phyloP scores from a whole-genome alignment of 305 asterid species.

The Fraxinus paxiana region DNA sequence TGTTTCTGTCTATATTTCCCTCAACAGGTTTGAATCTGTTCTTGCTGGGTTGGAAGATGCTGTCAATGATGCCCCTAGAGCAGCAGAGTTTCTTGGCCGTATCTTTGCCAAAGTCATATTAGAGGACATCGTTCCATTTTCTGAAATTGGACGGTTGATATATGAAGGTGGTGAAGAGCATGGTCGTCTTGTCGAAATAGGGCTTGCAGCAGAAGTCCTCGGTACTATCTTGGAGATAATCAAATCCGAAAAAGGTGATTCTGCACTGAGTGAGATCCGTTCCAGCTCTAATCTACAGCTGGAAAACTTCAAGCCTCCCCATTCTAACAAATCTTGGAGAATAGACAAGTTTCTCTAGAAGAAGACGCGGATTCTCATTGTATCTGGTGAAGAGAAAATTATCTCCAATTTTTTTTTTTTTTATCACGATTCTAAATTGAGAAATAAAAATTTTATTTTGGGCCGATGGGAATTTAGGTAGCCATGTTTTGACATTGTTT shows the following conservation, averaged over 20 bases:
- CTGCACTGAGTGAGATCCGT: slow-evolving; percentile 26
- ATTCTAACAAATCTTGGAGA: slow-evolving; percentile 33
- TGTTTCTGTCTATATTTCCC: neutral
- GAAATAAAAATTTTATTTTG: slow-evolving; percentile 21
- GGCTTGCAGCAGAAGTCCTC: slow-evolving; percentile 46
- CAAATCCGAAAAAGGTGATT: slow-evolving; percentile 33
- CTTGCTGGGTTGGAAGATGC: slow-evolving; percentile 41
- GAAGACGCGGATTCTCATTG: slow-evolving; percentile 18
- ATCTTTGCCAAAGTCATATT: slow-evolving; percentile 32
- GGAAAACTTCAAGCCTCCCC: slow-evolving; percentile 36
- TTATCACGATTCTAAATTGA: slow-evolving; percentile 9
- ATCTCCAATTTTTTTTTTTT: slow-evolving; percentile 20
- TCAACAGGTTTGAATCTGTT: slow-evolving; percentile 38
- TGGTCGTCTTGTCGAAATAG: slow-evolving; percentile 41
- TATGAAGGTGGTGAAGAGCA: slow-evolving; percentile 46
- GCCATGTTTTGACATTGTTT: slow-evolving; percentile 29
- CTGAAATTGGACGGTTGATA: slow-evolving; percentile 35
- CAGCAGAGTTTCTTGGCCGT: slow-evolving; percentile 46
- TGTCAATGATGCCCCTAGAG: slow-evolving; percentile 50
- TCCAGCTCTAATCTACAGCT: slow-evolving; percentile 28
- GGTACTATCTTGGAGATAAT: slow-evolving; percentile 39
- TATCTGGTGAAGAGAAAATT: slow-evolving; percentile 29
- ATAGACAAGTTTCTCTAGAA: slow-evolving; percentile 39
- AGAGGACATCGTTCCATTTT: slow-evolving; percentile 30
- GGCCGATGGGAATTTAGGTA: slow-evolving; percentile 24